phyloP scores from a whole-genome alignment of 768 basidiomycete species.

The Termitomyces sp. region DNA sequence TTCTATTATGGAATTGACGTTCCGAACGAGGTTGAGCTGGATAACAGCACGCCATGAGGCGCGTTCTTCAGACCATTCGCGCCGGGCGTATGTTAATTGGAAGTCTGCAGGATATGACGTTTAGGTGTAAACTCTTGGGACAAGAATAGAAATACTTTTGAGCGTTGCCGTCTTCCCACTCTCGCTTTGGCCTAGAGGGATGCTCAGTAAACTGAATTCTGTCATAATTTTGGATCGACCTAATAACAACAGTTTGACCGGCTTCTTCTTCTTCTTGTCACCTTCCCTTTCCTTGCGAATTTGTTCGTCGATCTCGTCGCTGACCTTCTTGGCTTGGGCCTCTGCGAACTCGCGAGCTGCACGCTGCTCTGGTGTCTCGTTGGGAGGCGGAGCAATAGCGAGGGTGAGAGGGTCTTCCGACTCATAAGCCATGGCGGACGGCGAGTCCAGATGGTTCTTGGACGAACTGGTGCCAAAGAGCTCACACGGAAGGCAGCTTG shows the following conservation, averaged over 20 bases:
- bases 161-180: constrained; percentile 79
- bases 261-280: constrained; percentile 59
- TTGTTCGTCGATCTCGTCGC: constrained; percentile 76
- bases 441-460: constrained; percentile 10
- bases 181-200: constrained; percentile 55
- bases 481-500: constrained; percentile 17
- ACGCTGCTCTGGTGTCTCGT: constrained; percentile 59
- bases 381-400: constrained; percentile 58
- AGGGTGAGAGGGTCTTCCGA: constrained; percentile 58
- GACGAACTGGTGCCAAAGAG: constrained; percentile 13
- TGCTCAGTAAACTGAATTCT: not conserved
- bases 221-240: constrained; percentile 31
- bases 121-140: constrained; percentile 3
- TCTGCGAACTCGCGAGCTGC: constrained; percentile 56
- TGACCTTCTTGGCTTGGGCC: constrained; percentile 56
- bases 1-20: constrained; percentile 62
- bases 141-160: constrained; percentile 50
- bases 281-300: constrained; percentile 57
- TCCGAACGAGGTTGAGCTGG: constrained; percentile 76
- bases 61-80: constrained; percentile 68
- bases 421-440: constrained; percentile 28
- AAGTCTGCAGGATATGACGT: constrained; percentile 44
- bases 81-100: constrained; percentile 67
- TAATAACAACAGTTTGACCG: constrained; percentile 71
- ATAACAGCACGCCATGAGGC: constrained; percentile 73